Evolutionary conservation across 2,329 filamentous ascomycete species (phyloP), one percentile per base, ranked within the genome.

Genomic region (Cytospora schulzeri): DNA sequence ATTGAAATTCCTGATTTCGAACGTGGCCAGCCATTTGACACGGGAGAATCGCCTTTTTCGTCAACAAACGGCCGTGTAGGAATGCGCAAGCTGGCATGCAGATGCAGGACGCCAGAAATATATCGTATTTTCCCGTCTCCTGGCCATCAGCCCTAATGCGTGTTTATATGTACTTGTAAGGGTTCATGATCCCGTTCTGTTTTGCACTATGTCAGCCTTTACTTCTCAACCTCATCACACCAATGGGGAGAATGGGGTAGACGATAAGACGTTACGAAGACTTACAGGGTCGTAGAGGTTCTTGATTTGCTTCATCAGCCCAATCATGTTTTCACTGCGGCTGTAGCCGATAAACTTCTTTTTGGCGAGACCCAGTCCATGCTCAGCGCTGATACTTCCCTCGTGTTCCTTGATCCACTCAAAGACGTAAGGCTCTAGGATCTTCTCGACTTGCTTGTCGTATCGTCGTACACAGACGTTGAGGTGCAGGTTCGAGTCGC

Each of bases 181-280:
- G 94, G 79, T 97, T 98, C 92, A 98, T 96, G 78, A 98, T 98
- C 56, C 93, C 93, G 71, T 97, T 97, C 92, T 96, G 71, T 69
- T 62, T 66, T 67, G 31, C 57, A 1, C 2, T 38, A 35, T 35
- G 31, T 55, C 33, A 61, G 60, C 51, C 38, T 4, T 22, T 65
- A 17, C 33, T 29, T 57, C 48, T 35, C 29, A 9, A 48, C 33
- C 35, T 29, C 19, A 29, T 19, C 9, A 24, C n/a, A 24, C 14
- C 19, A 31, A 24, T 53, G 50, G 24, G 9, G 41, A 15, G 45
- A 59, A 14, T 64, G 14, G 48, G 35, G 15, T 50, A 75, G 57
- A 66, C 57, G 57, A 48, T 19, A 54, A 17, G 28, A 26, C 26
- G 17, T 12, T n/a, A 9, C 35, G 38, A 22, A 19, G 51, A 79